Percentiles rank a stretch among this genome's conserved stretches.
phyloP scores from a whole-genome alignment of 148 eudicot species.

The Arctostaphylos glauca region DNA sequence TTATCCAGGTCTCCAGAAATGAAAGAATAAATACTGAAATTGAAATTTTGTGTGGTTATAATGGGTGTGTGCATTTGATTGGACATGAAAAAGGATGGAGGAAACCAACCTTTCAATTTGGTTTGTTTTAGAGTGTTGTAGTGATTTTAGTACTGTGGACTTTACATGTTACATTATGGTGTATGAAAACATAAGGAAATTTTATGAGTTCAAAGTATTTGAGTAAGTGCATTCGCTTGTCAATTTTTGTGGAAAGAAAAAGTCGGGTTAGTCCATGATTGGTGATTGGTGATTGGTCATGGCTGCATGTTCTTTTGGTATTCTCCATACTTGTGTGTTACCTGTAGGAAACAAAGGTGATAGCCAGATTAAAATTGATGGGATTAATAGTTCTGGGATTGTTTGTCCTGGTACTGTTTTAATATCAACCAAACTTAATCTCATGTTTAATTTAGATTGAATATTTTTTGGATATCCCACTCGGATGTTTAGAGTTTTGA shows the following conservation, averaged over 20 bases:
- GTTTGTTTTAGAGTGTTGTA: neutral
- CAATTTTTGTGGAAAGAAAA: neutral
- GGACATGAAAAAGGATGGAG: neutral
- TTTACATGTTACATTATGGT: no score
- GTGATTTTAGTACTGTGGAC: neutral
- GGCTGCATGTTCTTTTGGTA: neutral
- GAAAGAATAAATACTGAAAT: neutral
- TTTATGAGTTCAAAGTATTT: neutral
- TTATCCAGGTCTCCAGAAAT: constrained; percentile 18
- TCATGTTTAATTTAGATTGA: no score
- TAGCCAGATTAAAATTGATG: no score
- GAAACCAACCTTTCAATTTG: neutral
- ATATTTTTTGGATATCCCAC: no score
- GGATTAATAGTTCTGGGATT: no score
- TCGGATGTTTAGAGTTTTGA: no score
- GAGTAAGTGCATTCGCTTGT: constrained; percentile 10
- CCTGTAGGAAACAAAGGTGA: no score
- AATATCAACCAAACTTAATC: no score
- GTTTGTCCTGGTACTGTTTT: no score
- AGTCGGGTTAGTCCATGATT: constrained; percentile 6
- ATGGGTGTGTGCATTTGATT: neutral
- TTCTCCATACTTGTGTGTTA: no score
- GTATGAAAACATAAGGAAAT: no score
- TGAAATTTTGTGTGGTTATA: neutral
- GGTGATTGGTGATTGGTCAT: constrained; percentile 12